Percentiles rank a stretch among this genome's conserved stretches.
These are phyloP conservation scores for Penicillium daleae DNA, from an alignment of 495 filamentous ascomycete genomes.

Conservation along the genomic window DNA sequence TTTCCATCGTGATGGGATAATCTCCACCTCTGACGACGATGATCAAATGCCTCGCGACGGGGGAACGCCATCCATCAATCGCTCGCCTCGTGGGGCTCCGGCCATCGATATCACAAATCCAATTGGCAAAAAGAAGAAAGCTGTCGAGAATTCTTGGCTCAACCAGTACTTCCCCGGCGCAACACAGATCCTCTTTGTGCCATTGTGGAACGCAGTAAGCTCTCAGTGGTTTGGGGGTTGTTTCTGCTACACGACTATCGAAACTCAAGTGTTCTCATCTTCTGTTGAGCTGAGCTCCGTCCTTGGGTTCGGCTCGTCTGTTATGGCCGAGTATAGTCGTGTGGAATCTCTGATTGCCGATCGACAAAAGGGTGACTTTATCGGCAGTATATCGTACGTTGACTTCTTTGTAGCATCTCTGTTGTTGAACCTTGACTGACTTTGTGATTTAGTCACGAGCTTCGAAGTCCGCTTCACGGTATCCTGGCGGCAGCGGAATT, in stretches of 20 bases:
- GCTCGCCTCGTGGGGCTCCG: slow-evolving; percentile 13
- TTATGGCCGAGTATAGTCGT: slow-evolving; percentile 71
- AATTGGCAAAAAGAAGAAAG: slow-evolving; percentile 39
- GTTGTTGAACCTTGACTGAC: background rate
- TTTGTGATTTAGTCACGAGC: slow-evolving; percentile 61
- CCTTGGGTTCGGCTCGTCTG: slow-evolving; percentile 66
- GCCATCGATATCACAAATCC: slow-evolving; percentile 44
- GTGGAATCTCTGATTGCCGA: slow-evolving; percentile 62
- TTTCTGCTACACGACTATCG: slow-evolving; percentile 61
- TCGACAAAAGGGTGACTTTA: slow-evolving; percentile 72
- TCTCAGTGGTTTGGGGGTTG: slow-evolving; percentile 72
- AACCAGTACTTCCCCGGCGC: slow-evolving; percentile 52
- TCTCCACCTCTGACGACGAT: slow-evolving; percentile 49
- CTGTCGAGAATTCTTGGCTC: slow-evolving; percentile 46
- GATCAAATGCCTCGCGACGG: slow-evolving; percentile 34
- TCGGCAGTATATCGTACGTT: slow-evolving; percentile 67
- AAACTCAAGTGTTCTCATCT: slow-evolving; percentile 47
- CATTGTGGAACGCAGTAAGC: slow-evolving; percentile 70
- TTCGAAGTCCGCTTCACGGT: slow-evolving; percentile 77
- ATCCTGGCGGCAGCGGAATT: slow-evolving; percentile 76
- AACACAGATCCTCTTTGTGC: slow-evolving; percentile 53
- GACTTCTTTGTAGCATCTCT: background rate
- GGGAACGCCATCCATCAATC: slow-evolving; percentile 13
- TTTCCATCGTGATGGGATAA: slow-evolving; percentile 56
- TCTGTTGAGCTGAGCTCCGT: slow-evolving; percentile 53